Conservation (phyloP, 2,329 filamentous ascomycete genomes). For the Trichoderma harzianum region DNA sequence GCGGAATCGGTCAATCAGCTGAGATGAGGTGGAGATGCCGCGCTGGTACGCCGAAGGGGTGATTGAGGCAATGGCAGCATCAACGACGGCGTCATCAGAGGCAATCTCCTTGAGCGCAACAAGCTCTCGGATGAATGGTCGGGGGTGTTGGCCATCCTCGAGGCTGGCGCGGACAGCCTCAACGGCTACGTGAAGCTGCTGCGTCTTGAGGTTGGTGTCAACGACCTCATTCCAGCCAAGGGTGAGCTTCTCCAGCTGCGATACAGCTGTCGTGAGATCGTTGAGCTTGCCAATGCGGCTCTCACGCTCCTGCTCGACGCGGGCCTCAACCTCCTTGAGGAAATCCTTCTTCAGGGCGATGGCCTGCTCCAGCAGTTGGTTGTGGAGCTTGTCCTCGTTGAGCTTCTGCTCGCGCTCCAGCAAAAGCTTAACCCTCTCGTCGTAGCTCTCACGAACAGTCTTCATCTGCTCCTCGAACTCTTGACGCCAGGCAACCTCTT, state of each 20-base stretch:
- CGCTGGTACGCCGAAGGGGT: slow-evolving; percentile 91
- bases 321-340: slow-evolving; percentile 69
- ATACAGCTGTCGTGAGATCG: slow-evolving; percentile 73
- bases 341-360: slow-evolving; percentile 85
- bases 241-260: slow-evolving; percentile 82
- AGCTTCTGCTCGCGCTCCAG: slow-evolving; percentile 76
- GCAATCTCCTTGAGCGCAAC: slow-evolving; percentile 93
- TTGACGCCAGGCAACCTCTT: slow-evolving; percentile 78
- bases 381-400: slow-evolving; percentile 77
- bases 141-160: slow-evolving; percentile 65
- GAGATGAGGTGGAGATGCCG: slow-evolving; percentile 76
- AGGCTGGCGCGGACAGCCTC: slow-evolving; percentile 86
- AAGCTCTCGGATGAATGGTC: slow-evolving; percentile 87
- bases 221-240: slow-evolving; percentile 87
- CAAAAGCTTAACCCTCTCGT: slow-evolving; percentile 74
- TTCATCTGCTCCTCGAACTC: slow-evolving; percentile 87
- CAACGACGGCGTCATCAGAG: slow-evolving; percentile 77
- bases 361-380: slow-evolving; percentile 86
- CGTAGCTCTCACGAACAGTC: slow-evolving; percentile 72
- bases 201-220: slow-evolving; percentile 85
- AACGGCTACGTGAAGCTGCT: slow-evolving; percentile 93
- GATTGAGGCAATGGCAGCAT: slow-evolving; percentile 93
- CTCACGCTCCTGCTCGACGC: slow-evolving; percentile 84
- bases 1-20: slow-evolving; percentile 93
- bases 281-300: slow-evolving; percentile 82